Evolutionary conservation across 2,329 filamentous ascomycete genomes (phyloP), one percentile per base, ranked within the genome.

Genomic region (Lachnellula suecica): DNA sequence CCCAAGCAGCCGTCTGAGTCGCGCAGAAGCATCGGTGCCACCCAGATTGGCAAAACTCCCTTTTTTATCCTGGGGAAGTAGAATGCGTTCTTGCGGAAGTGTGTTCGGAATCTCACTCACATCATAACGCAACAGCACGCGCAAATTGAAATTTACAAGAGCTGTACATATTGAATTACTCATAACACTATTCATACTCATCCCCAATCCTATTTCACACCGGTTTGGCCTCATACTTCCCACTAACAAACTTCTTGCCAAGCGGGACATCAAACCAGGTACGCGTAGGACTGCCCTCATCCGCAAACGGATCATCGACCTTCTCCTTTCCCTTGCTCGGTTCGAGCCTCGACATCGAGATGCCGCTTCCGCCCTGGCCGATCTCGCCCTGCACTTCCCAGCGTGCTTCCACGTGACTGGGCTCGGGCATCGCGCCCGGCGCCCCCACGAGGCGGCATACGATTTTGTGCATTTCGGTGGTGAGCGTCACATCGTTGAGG

Each of bases 391-490:
- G 68, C 20, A 87, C 74, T 67, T 96, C 91, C 84, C 92, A 97
- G 51, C 86, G 79, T 1, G 89, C 89, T 68, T 99, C 93, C 8
- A 95, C 80, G 49, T 83, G 84, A 0, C 91, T 91, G 4, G 88
- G 82, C 57, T 62, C 83, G n/a, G n/a, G n/a, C n/a, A n/a, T n/a
- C n/a, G n/a, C n/a, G n/a, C n/a, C n/a, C 83, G 47, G 83, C 78
- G 22, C 82, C 22, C 86, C 79, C 9, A 80, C 74, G 61, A 99
- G 88, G 3, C 91, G 83, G 53, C 91, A 94, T 6, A 96, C 85
- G 52, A 97, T 83, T 71, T 91, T 93, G 63, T 87, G 80, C 59
- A 83, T 73, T 41, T 78, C 76, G 1, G 85, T 70, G 15, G 79
- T 80, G 38, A 88, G 76, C 0, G 83, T 87, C 15, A 97, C 75